These are phyloP conservation scores for Wallacemonas rigidus DNA, from an alignment of 208 protist genomes.

Conservation along the genomic window DNA sequence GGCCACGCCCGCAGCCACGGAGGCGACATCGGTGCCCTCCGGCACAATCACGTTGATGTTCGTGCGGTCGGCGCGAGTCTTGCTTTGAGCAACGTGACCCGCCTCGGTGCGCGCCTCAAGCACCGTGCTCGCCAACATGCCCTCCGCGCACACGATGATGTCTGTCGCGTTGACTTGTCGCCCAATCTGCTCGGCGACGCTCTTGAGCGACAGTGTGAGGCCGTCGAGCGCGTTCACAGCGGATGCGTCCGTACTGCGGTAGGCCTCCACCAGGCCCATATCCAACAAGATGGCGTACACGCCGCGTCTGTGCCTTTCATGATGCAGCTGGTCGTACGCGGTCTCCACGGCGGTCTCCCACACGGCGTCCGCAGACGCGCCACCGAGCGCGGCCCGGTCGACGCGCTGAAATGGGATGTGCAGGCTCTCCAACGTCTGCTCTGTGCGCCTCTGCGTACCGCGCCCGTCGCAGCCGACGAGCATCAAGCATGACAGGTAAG, in stretches of 20 bases:
- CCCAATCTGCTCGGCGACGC: conserved; percentile 69
- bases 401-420: conserved; percentile 34
- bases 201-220: conserved; percentile 53
- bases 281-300: conserved; percentile 81
- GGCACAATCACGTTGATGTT: conserved; percentile 62
- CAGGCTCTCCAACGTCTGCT: conserved; percentile 31
- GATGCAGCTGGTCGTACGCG: conserved; percentile 57
- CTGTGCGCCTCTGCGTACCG: conserved; percentile 16
- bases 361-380: conserved; percentile 28
- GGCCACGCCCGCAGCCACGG: conserved; percentile 74
- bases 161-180: conserved; percentile 56
- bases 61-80: conserved; percentile 23
- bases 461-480: conserved; percentile 82
- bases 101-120: conserved; percentile 55
- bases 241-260: conserved; percentile 21
- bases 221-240: conserved; percentile 29
- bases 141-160: conserved; percentile 78
- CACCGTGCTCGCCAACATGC: conserved; percentile 63
- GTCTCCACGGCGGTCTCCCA: conserved; percentile 61
- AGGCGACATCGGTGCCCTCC: conserved; percentile 65
- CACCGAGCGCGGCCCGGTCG: neutral
- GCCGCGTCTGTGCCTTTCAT: conserved; percentile 20
- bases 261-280: conserved; percentile 50
- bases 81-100: conserved; percentile 12
- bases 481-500: conserved; percentile 68